phyloP scores from a whole-genome alignment of 345 rosid species.

The Raphanus raphanistrum region DNA sequence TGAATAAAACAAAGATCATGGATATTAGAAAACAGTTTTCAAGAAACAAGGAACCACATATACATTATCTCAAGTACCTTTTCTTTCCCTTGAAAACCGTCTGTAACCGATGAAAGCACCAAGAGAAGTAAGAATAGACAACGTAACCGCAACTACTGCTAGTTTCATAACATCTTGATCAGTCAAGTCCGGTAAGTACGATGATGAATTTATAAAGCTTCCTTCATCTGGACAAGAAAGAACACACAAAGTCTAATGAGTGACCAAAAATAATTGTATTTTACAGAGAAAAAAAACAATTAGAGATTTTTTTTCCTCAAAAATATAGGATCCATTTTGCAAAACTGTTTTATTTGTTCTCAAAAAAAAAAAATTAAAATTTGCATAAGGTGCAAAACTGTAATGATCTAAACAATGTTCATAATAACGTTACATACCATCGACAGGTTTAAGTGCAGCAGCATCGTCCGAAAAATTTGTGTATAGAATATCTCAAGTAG shows the following conservation, averaged over 20 bases:
- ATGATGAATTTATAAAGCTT: not conserved
- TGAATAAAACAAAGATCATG: not conserved
- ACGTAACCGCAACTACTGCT: constrained; percentile 25
- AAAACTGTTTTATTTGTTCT: too few species aligned
- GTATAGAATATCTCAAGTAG: constrained; percentile 55
- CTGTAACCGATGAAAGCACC: constrained; percentile 52
- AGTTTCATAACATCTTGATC: constrained; percentile 3
- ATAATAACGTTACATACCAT: constrained; percentile 6
- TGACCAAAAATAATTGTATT: not conserved
- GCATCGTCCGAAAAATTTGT: constrained; percentile 41
- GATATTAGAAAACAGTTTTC: constrained; percentile 14
- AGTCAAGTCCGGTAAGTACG: constrained; percentile 15
- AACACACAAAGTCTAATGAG: not conserved
- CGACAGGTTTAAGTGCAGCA: not conserved
- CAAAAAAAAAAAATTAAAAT: too few species aligned
- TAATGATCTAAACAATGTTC: not conserved
- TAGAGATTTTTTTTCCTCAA: too few species aligned
- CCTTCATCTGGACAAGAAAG: constrained; percentile 20
- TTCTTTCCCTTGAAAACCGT: constrained; percentile 41
- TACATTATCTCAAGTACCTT: constrained; percentile 20
- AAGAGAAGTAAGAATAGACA: constrained; percentile 38
- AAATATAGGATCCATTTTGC: too few species aligned
- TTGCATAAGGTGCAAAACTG: not conserved
- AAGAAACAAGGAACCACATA: not conserved
- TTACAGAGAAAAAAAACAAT: too few species aligned